Conservation (phyloP, 1,284 basidiomycete species). For the Amylostereum areolatum region DNA sequence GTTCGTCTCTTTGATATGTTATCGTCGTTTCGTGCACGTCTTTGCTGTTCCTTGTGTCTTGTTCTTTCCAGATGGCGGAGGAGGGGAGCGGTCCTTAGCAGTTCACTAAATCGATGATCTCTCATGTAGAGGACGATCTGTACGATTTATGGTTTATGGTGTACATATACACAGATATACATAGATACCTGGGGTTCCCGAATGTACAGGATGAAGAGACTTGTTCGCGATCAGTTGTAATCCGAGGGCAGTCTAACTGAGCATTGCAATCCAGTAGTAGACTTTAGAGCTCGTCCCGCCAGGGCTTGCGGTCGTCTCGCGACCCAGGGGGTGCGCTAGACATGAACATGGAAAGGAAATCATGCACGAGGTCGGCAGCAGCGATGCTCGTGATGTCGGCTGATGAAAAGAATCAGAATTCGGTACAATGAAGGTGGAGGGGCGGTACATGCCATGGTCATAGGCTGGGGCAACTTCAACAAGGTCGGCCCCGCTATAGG, state of each 20-base stretch:
- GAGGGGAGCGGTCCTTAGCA: too few relatives aligned
- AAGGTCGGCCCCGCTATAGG: conserved; percentile 60
- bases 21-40: too few relatives aligned
- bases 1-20: too few relatives aligned
- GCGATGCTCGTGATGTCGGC: conserved; percentile 69
- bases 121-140: neutral
- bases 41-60: too few relatives aligned
- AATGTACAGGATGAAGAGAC: neutral
- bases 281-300: conserved; percentile 21
- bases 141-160: neutral
- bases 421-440: neutral
- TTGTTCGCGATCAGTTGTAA: neutral
- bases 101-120: too few relatives aligned
- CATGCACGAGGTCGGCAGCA: conserved; percentile 67
- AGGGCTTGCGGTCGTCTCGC: conserved; percentile 10
- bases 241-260: neutral
- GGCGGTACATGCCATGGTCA: conserved; percentile 43
- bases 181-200: neutral
- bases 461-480: conserved; percentile 84
- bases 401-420: neutral
- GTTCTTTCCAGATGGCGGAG: too few relatives aligned
- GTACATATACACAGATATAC: neutral
- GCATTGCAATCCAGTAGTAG: neutral
- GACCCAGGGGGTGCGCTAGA: conserved; percentile 28
- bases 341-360: conserved; percentile 60